These are phyloP conservation scores for Crithidia mellificae DNA, from an alignment of 208 protist species.

Conservation along the genomic window DNA sequence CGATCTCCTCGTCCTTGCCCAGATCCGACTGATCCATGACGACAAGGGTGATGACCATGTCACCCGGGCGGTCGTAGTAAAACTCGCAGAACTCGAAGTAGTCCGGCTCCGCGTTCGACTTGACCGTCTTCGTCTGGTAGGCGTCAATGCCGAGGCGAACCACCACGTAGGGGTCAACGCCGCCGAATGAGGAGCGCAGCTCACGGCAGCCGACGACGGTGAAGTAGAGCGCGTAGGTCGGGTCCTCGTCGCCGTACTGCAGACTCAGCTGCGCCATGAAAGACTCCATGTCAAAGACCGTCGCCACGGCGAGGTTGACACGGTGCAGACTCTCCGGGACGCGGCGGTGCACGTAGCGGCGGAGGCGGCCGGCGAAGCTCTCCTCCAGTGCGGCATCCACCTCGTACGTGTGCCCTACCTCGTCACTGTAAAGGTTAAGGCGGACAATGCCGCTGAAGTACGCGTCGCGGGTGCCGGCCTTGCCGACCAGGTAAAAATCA, in stretches of 20 bases:
- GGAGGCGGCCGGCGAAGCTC: conserved; percentile 67
- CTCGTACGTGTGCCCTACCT: conserved; percentile 69
- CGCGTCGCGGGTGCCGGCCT: conserved; percentile 62
- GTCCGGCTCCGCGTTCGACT: conserved; percentile 69
- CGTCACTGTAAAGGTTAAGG: conserved; percentile 64
- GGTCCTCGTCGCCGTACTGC: conserved; percentile 70
- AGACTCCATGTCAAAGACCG: conserved; percentile 83
- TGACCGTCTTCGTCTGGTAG: conserved; percentile 70
- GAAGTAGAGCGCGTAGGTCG: conserved; percentile 71
- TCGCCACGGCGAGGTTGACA: conserved; percentile 67
- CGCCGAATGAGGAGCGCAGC: conserved; percentile 50
- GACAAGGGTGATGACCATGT: conserved; percentile 56
- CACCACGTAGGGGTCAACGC: conserved; percentile 76
- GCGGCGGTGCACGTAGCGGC: conserved; percentile 61
- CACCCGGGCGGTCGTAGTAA: conserved; percentile 48
- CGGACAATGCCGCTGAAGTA: conserved; percentile 77
- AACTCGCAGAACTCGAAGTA: conserved; percentile 89
- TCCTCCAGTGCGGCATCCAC: conserved; percentile 48
- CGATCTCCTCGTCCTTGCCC: conserved; percentile 63
- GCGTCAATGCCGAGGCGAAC: conserved; percentile 69
- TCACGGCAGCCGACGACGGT: conserved; percentile 76
- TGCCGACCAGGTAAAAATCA: conserved; percentile 64
- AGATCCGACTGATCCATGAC: conserved; percentile 83
- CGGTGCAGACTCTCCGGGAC: conserved; percentile 77
- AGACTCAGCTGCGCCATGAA: conserved; percentile 71